Evolutionary conservation across 2,329 filamentous ascomycete genomes (phyloP).

Genomic region (Sporothrix mexicana): DNA sequence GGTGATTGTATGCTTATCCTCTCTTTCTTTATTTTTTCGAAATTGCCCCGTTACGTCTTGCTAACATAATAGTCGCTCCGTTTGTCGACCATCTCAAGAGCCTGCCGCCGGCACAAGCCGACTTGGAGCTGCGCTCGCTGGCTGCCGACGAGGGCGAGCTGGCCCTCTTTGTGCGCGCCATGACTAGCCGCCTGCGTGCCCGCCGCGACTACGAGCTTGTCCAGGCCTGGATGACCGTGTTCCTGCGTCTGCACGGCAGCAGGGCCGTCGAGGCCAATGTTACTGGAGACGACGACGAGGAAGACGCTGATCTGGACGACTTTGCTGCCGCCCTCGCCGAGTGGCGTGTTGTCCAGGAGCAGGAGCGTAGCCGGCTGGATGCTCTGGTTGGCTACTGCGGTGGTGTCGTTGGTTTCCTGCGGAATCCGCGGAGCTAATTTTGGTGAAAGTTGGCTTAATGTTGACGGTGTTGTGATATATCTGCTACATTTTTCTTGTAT

Average conservation of each 20-base stretch:
- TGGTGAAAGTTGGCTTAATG: background rate
- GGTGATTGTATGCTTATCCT: conserved; percentile 66
- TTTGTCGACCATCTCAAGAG: conserved; percentile 81
- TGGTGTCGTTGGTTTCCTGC: conserved; percentile 82
- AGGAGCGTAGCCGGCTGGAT: conserved; percentile 72
- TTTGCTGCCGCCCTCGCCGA: conserved; percentile 57
- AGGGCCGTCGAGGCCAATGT: conserved; percentile 4
- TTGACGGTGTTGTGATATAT: background rate
- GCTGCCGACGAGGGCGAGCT: conserved; percentile 66
- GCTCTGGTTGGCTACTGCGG: conserved; percentile 84
- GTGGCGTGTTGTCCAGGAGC: conserved; percentile 76
- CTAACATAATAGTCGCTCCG: conserved; percentile 52
- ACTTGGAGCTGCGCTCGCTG: conserved; percentile 88
- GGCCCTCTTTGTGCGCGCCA: conserved; percentile 76
- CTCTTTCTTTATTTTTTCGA: background rate
- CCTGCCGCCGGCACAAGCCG: conserved; percentile 82
- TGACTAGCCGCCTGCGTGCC: conserved; percentile 71
- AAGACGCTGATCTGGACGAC: conserved; percentile 43
- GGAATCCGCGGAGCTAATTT: conserved; percentile 61
- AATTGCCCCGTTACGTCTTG: too few species aligned
- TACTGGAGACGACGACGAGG: background rate
- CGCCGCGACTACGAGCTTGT: conserved; percentile 89
- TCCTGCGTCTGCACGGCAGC: conserved; percentile 73
- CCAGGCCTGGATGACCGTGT: conserved; percentile 97
- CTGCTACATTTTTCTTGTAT: conserved; percentile 17